Evolutionary conservation across 1,284 basidiomycete species (phyloP).

Genomic region (Fistulina hepatica): DNA sequence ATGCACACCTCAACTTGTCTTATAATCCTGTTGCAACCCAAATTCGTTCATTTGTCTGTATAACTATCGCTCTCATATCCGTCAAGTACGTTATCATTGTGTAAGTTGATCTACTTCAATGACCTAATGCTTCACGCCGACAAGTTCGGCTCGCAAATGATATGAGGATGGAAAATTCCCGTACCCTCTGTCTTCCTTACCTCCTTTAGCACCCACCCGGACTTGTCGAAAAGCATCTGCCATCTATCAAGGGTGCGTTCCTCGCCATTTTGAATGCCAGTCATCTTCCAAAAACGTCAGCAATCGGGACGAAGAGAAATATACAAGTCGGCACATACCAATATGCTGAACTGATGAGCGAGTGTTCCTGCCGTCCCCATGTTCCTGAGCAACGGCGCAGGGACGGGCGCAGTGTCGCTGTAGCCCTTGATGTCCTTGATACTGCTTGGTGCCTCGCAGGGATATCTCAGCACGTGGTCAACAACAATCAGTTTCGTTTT

Average conservation of each 20-base stretch:
- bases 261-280: background rate
- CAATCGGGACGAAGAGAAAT: background rate
- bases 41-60: too few species aligned
- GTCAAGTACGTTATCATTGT: too few species aligned
- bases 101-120: too few species aligned
- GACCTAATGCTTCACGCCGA: too few species aligned
- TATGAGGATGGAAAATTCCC: too few species aligned
- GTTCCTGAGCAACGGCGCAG: slow-evolving; percentile 52
- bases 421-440: slow-evolving; percentile 28
- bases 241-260: background rate
- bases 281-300: background rate
- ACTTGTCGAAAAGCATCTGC: too few species aligned
- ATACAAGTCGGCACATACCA: background rate
- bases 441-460: background rate
- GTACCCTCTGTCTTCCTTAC: too few species aligned
- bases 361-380: slow-evolving; percentile 46
- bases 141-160: too few species aligned
- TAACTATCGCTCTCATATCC: too few species aligned
- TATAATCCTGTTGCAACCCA: too few species aligned
- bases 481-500: slow-evolving; percentile 22
- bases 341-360: background rate
- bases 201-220: too few species aligned
- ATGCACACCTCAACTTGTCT: too few species aligned
- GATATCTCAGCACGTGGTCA: slow-evolving; percentile 13
- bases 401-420: slow-evolving; percentile 30